A percentile compares a stretch with the other conserved stretches of the same genome.
Evolutionary conservation across 352 stramenopile genomes (phyloP).

Genomic region (Thalassiosira pacifica): DNA sequence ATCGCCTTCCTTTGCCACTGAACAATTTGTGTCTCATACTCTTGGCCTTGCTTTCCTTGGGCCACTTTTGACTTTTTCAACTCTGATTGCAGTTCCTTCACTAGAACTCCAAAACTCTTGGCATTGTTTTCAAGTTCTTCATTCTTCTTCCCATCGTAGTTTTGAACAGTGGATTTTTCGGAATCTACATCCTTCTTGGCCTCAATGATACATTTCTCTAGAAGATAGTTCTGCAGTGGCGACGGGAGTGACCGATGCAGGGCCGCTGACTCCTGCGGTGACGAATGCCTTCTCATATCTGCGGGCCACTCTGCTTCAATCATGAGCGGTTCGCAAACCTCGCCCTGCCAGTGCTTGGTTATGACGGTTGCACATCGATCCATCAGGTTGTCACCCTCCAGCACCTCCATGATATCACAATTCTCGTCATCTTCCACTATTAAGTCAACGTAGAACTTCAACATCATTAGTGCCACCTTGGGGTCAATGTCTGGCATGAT

Average conservation of each 20-base stretch:
- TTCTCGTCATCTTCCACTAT: conserved; percentile 52
- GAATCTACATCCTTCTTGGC: conserved; percentile 46
- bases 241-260: conserved; percentile 51
- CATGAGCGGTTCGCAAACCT: conserved; percentile 58
- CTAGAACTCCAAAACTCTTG: conserved; percentile 19
- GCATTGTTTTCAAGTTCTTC: conserved; percentile 24
- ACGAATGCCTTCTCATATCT: no score
- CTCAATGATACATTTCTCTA: conserved; percentile 63
- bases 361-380: conserved; percentile 51
- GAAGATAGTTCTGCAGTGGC: conserved; percentile 55
- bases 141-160: conserved; percentile 24
- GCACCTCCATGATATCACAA: conserved; percentile 61
- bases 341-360: conserved; percentile 53
- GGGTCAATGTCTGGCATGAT: conserved; percentile 60
- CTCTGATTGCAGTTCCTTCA: conserved; percentile 32
- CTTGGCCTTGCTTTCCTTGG: conserved; percentile 17
- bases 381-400: conserved; percentile 49
- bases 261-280: conserved; percentile 38
- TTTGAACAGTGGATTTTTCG: conserved; percentile 35
- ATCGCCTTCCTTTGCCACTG: conserved; percentile 32
- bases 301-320: conserved; percentile 54
- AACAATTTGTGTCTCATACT: conserved; percentile 34
- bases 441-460: conserved; percentile 61
- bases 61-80: conserved; percentile 35
- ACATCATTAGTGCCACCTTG: conserved; percentile 62